Conservation (phyloP, 305 asterid genomes). For the Withania somnifera region DNA sequence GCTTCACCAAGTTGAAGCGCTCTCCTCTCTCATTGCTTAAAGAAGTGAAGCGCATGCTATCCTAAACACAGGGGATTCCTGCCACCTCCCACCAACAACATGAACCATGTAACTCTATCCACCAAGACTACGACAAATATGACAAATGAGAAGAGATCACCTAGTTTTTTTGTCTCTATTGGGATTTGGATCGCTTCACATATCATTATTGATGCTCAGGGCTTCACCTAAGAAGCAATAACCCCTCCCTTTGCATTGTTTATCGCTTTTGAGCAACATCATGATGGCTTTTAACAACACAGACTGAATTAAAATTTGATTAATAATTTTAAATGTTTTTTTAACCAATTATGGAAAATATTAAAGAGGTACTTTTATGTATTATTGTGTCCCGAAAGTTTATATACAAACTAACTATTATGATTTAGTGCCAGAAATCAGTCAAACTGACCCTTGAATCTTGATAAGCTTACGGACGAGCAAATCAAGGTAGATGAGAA, state of each 20-base stretch:
- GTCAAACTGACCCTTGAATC: background rate
- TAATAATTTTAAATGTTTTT: background rate
- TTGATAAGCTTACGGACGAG: background rate
- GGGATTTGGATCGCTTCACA: no score
- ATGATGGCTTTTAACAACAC: background rate
- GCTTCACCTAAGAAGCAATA: background rate
- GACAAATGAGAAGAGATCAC: no score
- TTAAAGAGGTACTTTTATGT: background rate
- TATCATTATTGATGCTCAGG: background rate
- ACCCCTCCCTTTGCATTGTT: background rate
- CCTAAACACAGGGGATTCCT: no score
- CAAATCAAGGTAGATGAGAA: background rate
- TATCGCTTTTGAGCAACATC: background rate
- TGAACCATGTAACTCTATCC: no score
- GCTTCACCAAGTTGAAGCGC: no score
- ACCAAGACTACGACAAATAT: no score
- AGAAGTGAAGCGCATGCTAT: no score
- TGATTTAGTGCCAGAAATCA: background rate
- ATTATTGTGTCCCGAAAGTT: background rate
- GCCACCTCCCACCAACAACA: no score
- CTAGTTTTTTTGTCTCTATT: no score
- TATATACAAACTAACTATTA: background rate
- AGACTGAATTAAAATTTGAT: background rate
- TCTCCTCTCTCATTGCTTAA: no score
- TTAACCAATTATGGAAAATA: background rate